Evolutionary conservation across 495 filamentous ascomycete species (phyloP).

Genomic region (Annulohypoxylon bovei): DNA sequence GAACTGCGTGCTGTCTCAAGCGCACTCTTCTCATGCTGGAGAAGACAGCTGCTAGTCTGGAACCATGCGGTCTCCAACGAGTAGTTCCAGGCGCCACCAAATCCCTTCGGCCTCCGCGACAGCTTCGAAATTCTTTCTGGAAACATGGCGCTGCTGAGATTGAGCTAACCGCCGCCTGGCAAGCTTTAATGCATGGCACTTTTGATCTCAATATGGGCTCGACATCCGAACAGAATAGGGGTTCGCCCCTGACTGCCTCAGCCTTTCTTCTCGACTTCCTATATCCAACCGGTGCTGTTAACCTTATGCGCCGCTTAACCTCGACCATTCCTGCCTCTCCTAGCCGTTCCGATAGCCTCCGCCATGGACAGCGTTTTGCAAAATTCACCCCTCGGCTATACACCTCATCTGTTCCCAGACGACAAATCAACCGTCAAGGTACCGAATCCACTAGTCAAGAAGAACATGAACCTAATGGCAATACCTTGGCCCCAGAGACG

Average conservation of each 20-base stretch:
- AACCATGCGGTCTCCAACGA: conserved; percentile 75
- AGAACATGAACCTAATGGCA: background rate
- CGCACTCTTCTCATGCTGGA: conserved; percentile 75
- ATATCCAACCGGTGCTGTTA: conserved; percentile 64
- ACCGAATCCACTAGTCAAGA: background rate
- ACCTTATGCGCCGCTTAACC: conserved; percentile 56
- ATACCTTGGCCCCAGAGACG: background rate
- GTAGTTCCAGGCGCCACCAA: conserved; percentile 67
- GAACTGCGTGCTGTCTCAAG: conserved; percentile 1
- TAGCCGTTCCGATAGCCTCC: conserved; percentile 22
- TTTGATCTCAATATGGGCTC: conserved; percentile 21
- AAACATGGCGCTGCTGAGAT: conserved; percentile 67
- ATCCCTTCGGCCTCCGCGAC: conserved; percentile 65
- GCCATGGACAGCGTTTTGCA: conserved; percentile 14
- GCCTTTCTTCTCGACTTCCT: conserved; percentile 69
- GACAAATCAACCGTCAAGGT: background rate
- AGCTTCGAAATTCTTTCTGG: conserved; percentile 74
- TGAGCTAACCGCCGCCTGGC: conserved; percentile 63
- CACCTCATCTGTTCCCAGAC: conserved; percentile 33
- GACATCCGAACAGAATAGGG: conserved; percentile 26
- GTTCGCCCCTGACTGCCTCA: conserved; percentile 50
- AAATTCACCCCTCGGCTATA: conserved; percentile 37
- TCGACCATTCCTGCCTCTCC: conserved; percentile 22
- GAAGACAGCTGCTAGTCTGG: conserved; percentile 79
- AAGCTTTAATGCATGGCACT: conserved; percentile 50